Base-by-base conservation (phyloP, 176 grass and related monocot genomes). In the Panicum miliaceum region DNA sequence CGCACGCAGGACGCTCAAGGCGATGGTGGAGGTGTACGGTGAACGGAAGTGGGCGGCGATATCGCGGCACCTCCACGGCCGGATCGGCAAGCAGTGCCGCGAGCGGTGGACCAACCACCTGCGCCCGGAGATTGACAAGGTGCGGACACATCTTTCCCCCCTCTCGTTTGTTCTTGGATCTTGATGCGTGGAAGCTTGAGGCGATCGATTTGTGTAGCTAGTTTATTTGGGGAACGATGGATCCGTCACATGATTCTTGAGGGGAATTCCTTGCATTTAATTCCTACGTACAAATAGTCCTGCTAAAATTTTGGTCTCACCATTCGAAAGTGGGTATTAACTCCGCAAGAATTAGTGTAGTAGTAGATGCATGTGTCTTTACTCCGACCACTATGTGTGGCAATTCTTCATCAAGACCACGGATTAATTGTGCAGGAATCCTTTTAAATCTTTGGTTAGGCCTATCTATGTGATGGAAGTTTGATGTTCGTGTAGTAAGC, bases 101-200 rank as follows among this genome's bases (percentile, higher is more conserved):
- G 94, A 97, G 73, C 88, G 92, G 68, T 97, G 92, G 92, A 92
- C 92, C 50, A 97, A 97, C 64, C 94, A 97, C 84, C 84, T 97
- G 2, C 92, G 92, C 15, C 94, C 94, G 15, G 85, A 85, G 61
- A 86, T 97, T 83, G 22, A 23, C 8, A 97, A 89, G 94, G 94
- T 97, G 12, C 12, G 6, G 48, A 35, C 64, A 22, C 13, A 43
- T 81, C 27, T 0, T 14, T 36, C 35, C 42, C 15, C 23, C 23
- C 5, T 3, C 14, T 71, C 20, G 36, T 42, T 43, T 23, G 15
- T 16, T 71, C 14, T 16, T 62, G 0, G 29, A 8, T 75, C 26
- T 63, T 65, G 47, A 68, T 81, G 48, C 19, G 15, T 66, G 71
- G 71, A 11, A 23, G 56, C 56, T 58, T 58, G 8, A 23, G 23